phyloP scores from a whole-genome alignment of 495 filamentous ascomycete genomes.

The Hyphodiscus hymeniophilus region DNA sequence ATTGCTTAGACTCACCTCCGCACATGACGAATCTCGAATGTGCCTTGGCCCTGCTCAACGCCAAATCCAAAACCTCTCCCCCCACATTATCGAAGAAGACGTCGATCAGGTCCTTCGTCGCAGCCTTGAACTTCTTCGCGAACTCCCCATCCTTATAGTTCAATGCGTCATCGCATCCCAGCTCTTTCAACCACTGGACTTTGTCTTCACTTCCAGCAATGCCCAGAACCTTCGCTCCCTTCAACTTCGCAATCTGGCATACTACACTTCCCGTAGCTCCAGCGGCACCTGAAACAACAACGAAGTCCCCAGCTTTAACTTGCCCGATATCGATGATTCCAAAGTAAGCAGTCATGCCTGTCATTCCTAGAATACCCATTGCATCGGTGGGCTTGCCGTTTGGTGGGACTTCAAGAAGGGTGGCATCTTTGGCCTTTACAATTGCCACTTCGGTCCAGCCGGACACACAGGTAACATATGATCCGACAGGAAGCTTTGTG shows the following conservation, averaged over 20 bases:
- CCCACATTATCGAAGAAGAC: constrained; percentile 70
- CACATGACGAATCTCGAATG: constrained; percentile 54
- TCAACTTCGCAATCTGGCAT: constrained; percentile 60
- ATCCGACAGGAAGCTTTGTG: constrained; percentile 40
- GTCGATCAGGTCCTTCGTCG: constrained; percentile 55
- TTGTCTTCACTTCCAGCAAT: constrained; percentile 61
- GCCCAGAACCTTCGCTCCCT: constrained; percentile 50
- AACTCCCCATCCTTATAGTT: constrained; percentile 60
- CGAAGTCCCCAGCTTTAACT: constrained; percentile 49
- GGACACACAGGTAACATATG: constrained; percentile 38
- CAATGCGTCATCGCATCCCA: constrained; percentile 58
- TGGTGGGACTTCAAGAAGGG: constrained; percentile 34
- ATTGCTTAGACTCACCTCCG: constrained; percentile 45
- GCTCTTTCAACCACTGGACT: constrained; percentile 47
- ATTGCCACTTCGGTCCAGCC: constrained; percentile 61
- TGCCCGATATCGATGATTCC: constrained; percentile 52
- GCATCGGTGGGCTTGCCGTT: constrained; percentile 47
- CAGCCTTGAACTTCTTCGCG: constrained; percentile 43
- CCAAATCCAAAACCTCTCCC: constrained; percentile 55
- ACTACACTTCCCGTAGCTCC: constrained; percentile 62
- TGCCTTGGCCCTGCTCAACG: constrained; percentile 44
- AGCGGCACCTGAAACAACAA: constrained; percentile 62
- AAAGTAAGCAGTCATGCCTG: constrained; percentile 60
- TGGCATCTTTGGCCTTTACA: constrained; percentile 30
- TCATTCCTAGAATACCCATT: constrained; percentile 49